Evolutionary conservation across 140 eudicot species (phyloP), one percentile per base, ranked within the genome.

Genomic region (Senecio squalidus): DNA sequence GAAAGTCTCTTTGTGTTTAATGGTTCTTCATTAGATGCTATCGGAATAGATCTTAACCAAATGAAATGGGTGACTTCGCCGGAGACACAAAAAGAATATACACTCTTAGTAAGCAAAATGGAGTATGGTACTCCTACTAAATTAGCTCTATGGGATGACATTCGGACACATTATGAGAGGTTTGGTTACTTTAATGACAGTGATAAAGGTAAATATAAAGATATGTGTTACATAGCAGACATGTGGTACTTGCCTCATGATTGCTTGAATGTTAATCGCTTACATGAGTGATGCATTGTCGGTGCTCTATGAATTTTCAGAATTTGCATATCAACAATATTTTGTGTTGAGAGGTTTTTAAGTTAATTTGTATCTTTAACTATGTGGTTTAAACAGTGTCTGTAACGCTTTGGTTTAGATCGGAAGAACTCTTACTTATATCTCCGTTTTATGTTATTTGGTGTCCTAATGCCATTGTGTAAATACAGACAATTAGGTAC

Each of bases 241-340:
- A 54, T 28, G 55, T 55, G 36, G 64, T 55, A 54, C 47, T 66
- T 27, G 9, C 63, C 64, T 4, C 64, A 43, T 29, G 43, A 66
- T 7, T 66, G 64, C 11, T 21, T 14, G 23, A 47, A 41, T 20
- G 72, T 40, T 54, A 21, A 66, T 54, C 11, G 6, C n/a, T n/a
- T n/a, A n/a, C n/a, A n/a, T n/a, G n/a, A n/a, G n/a, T n/a, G n/a
- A n/a, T n/a, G n/a, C n/a, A n/a, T n/a, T n/a, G n/a, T n/a, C n/a
- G n/a, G n/a, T n/a, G n/a, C n/a, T n/a, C n/a, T n/a, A n/a, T n/a
- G n/a, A n/a, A n/a, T n/a, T n/a, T n/a, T n/a, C n/a, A n/a, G n/a
- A n/a, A n/a, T n/a, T n/a, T n/a, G n/a, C n/a, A n/a, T n/a, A n/a
- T n/a, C n/a, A n/a, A n/a, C n/a, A n/a, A n/a, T n/a, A n/a, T n/a